Evolutionary conservation across 2,329 filamentous ascomycete species (phyloP).

Genomic region (Geosmithia putterillii): DNA sequence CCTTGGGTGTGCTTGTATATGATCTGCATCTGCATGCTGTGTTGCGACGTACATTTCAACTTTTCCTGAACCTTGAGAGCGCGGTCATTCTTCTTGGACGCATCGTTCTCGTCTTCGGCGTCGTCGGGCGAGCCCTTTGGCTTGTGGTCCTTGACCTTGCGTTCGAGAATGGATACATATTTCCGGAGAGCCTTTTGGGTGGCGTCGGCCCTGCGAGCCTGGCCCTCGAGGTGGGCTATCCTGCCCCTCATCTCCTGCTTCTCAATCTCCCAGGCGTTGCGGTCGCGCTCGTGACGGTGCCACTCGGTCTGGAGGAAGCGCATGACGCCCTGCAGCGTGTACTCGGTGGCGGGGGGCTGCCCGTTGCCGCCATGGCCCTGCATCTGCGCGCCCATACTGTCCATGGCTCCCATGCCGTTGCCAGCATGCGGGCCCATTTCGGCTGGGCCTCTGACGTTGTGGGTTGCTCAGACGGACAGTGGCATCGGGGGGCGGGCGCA

Average conservation of each 20-base stretch:
- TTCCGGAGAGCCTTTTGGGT: conserved; percentile 82
- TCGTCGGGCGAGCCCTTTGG: conserved; percentile 33
- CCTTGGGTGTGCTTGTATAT: conserved; percentile 1
- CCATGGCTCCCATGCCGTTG: conserved; percentile 33
- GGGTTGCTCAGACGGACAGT: conserved; percentile 16
- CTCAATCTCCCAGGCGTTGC: conserved; percentile 98
- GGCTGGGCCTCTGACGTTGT: conserved; percentile 3
- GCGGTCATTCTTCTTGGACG: conserved; percentile 37
- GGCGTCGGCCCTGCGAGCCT: conserved; percentile 73
- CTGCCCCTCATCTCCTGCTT: conserved; percentile 97
- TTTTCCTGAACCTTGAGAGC: conserved; percentile 43
- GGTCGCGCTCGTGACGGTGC: conserved; percentile 94
- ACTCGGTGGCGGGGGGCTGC: conserved; percentile 47
- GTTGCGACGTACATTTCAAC: conserved; percentile 33
- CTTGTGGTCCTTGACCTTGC: conserved; percentile 76
- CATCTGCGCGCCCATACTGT: conserved; percentile 27
- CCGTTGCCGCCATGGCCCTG: conserved; percentile 28
- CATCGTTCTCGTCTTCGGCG: conserved; percentile 27
- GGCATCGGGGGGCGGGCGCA: conserved; percentile 21
- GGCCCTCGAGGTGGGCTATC: conserved; percentile 88
- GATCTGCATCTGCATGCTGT: background rate
- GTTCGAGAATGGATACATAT: conserved; percentile 82
- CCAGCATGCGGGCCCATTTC: conserved; percentile 29
- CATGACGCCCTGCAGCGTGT: conserved; percentile 73
- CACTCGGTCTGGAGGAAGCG: conserved; percentile 98